Evolutionary conservation across 352 stramenopile genomes (phyloP), one percentile per base, ranked within the genome.

Genomic region (Pythium guiyangense): DNA sequence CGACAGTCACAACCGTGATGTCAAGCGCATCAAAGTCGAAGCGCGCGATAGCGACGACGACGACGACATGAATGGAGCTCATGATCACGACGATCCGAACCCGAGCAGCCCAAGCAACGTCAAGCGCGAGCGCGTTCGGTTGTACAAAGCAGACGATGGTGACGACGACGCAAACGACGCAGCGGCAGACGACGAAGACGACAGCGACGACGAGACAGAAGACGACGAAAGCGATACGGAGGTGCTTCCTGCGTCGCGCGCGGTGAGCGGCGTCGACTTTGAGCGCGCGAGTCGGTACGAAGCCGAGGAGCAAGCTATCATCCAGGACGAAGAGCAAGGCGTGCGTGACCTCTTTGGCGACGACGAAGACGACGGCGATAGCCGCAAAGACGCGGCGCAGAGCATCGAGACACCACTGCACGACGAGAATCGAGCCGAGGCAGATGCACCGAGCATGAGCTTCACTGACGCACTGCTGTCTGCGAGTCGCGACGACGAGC

Each of bases 121-220:
- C 14, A 45, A 49, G 25, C 44, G 20, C 44, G 44, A 49, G 44
- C 5, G 18, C 39, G 63, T 37, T 37, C 31, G 31, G 6, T 37
- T 37, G 31, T 37, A 72, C 12, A 60, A 52, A 49, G 43, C 46
- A 15, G 49, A 60, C 8, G 55, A 62, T 25, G 52, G 47, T 17
- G 31, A 57, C 35, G 53, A 63, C 4, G 52, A 62, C 12, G 34
- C 53, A 43, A 43, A 59, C 14, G 54, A 57, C 14, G 31, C 12
- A 45, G 49, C 4, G n/a, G 53, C 34, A 8, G 44, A 57, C 9
- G 48, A 57, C 1, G 48, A 47, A 8, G 12, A 51, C 6, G 40
- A 62, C 10, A 31, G 51, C 6, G 22, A 60, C 40, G 42, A 66
- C 12, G 47, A 60, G 50, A 59, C 53, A 0, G 51, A 67, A 9